Evolutionary conservation across 192 early-diverging fungal genomes (phyloP).

Genomic region (Coemansia biformis): DNA sequence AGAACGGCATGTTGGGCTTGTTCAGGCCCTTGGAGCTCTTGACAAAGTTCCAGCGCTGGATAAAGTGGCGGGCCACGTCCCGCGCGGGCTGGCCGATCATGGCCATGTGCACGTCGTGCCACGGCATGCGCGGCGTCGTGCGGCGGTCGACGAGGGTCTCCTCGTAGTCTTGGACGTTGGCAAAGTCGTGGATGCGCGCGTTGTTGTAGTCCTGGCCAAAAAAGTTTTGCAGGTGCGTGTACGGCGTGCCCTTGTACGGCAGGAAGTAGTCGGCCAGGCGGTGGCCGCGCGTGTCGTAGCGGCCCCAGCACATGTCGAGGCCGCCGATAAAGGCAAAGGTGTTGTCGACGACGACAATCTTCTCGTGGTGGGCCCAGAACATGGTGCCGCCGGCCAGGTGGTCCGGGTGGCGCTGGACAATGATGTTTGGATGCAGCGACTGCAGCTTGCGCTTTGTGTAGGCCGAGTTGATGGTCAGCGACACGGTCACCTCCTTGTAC

Average conservation of each 20-base stretch:
- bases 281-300: conserved; percentile 79
- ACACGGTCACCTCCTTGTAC: conserved; percentile 76
- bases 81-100: conserved; percentile 73
- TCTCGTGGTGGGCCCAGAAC: conserved; percentile 85
- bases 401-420: conserved; percentile 81
- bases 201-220: conserved; percentile 84
- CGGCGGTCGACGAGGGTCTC: conserved; percentile 51
- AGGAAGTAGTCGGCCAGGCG: conserved; percentile 64
- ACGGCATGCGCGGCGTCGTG: conserved; percentile 70
- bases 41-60: conserved; percentile 84
- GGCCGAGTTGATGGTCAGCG: conserved; percentile 64
- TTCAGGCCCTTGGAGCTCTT: conserved; percentile 65
- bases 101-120: conserved; percentile 80
- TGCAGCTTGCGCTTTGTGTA: conserved; percentile 70
- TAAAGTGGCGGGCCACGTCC: conserved; percentile 79
- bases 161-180: conserved; percentile 51
- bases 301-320: conserved; percentile 79
- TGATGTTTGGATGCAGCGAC: conserved; percentile 67
- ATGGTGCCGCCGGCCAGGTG: conserved; percentile 64
- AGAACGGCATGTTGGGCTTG: conserved; percentile 54
- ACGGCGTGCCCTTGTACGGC: conserved; percentile 43
- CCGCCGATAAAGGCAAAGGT: conserved; percentile 81
- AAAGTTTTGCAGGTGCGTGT: conserved; percentile 47
- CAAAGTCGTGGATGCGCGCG: conserved; percentile 76
- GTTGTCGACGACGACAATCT: conserved; percentile 75